Evolutionary conservation across 768 basidiomycete species (phyloP), one percentile per base, ranked within the genome.

Genomic region (Collybia nuda): DNA sequence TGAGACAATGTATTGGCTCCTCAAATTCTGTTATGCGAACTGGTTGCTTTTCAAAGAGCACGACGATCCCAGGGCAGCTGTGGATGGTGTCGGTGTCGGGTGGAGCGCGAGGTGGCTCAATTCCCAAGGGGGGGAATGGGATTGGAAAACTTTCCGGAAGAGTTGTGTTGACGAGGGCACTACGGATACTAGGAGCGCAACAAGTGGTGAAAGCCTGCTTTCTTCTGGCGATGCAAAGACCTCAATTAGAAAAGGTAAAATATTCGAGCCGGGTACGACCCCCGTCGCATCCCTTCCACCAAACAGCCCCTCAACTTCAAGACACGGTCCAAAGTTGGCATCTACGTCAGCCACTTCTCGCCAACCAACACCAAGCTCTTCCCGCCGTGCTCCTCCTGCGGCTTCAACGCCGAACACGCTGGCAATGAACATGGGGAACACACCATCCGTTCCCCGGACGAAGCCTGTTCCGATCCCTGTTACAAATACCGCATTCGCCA

Each of bases 1-100:
- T 54, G 78, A 82, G 50, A 90, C 88, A 0, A 77, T 90, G 3
- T 90, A 88, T 61, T 90, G 88, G 88, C 63, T 90, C 22, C 67
- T 90, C 29, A 88, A 88, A 62, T 89, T 77, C 65, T 80, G 86
- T 48, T 91, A 90, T 55, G 82, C 82, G 6, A 86, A 89, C 61
- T 88, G 85, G 82, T 69, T 89, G 1, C 68, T 80, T 17, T 90
- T 91, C 70, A 78, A 79, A 51, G 78, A 83, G 47, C 63, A 81
- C 15, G 88, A 90, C 50, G 86, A 90, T 58, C 84, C 86, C 17
- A 71, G 85, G 18, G 66, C 69, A 18, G 82, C 87, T 2, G 82
- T 88, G 21, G 84, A 86, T 53, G 84, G 85, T 17, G 73, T 83
- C 21, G 84, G 84, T 15, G 78, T 79, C 11, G 85, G 86, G 28